phyloP scores from a whole-genome alignment of 148 eudicot genomes.

The Amaranthus cruentus region DNA sequence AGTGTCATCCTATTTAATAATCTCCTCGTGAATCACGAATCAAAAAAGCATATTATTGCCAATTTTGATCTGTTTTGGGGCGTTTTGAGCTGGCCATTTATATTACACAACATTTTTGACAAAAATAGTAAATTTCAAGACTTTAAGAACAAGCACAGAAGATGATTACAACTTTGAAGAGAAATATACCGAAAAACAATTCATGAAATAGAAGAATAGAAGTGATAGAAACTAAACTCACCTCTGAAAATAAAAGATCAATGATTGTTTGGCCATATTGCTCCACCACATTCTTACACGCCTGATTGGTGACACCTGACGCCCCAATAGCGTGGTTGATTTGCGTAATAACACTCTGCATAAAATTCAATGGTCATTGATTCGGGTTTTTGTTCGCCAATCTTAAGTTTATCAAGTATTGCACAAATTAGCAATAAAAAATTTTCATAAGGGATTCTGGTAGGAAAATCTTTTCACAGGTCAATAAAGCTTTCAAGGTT shows the following conservation, averaged over 20 bases:
- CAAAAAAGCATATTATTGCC: too few relatives aligned
- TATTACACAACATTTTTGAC: too few relatives aligned
- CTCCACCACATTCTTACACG: slow-evolving; percentile 77
- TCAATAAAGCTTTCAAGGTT: not conserved
- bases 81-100: too few relatives aligned
- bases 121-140: too few relatives aligned
- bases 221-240: slow-evolving; percentile 11
- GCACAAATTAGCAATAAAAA: not conserved
- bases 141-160: not conserved
- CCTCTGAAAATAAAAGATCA: slow-evolving; percentile 66
- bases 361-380: slow-evolving; percentile 6
- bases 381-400: not conserved
- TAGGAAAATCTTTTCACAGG: not conserved
- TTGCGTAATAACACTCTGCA: slow-evolving; percentile 63
- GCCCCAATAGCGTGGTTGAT: slow-evolving; percentile 95
- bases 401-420: not conserved
- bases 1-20: too few relatives aligned
- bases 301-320: slow-evolving; percentile 69
- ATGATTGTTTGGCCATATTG: slow-evolving; percentile 75
- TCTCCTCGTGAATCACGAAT: too few relatives aligned
- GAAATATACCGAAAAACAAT: not conserved
- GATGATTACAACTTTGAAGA: not conserved
- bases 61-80: too few relatives aligned
- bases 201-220: not conserved
- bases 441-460: too few relatives aligned